Percentiles rank a stretch among this genome's conserved stretches.
These are phyloP conservation scores for Picochlorum sp. DNA, from an alignment of 139 green algal species.

Conservation along the genomic window DNA sequence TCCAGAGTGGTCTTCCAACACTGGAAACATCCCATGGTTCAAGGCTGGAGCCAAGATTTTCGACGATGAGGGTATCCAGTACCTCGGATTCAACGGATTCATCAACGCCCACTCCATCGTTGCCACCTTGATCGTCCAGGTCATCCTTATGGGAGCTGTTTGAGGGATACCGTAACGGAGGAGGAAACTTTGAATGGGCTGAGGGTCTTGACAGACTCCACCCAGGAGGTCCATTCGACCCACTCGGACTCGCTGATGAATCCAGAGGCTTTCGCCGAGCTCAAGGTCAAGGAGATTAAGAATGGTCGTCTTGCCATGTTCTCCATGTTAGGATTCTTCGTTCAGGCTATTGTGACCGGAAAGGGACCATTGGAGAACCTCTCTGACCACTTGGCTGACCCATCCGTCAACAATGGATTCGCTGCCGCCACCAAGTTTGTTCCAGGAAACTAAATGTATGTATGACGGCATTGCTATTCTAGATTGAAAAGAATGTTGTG, in stretches of 20 bases:
- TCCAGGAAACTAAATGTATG: constrained; percentile 12
- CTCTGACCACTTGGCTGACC: constrained; percentile 67
- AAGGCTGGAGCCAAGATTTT: constrained; percentile 63
- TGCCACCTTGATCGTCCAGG: constrained; percentile 57
- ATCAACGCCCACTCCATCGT: constrained; percentile 76
- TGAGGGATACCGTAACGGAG: constrained; percentile 80
- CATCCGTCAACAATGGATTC: constrained; percentile 56
- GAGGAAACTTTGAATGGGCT: constrained; percentile 44
- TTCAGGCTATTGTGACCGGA: constrained; percentile 52
- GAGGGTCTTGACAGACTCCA: constrained; percentile 72
- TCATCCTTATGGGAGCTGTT: constrained; percentile 76
- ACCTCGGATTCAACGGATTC: constrained; percentile 61
- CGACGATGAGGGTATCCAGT: constrained; percentile 41
- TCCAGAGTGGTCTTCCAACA: constrained; percentile 59
- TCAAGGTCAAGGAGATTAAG: constrained; percentile 85
- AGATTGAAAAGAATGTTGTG: constrained; percentile 3
- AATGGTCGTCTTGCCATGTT: constrained; percentile 86
- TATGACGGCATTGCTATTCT: constrained; percentile 13
- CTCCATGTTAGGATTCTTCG: constrained; percentile 79
- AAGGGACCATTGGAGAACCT: constrained; percentile 62
- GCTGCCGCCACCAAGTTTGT: constrained; percentile 52
- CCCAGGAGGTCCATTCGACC: constrained; percentile 69
- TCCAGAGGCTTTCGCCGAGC: constrained; percentile 83
- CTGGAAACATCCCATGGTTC: constrained; percentile 64
- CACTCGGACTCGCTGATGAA: constrained; percentile 93